A percentile compares a stretch with the other conserved stretches of the same genome.
Evolutionary conservation across 768 basidiomycete species (phyloP).

Genomic region (Filobasidium floriforme): DNA sequence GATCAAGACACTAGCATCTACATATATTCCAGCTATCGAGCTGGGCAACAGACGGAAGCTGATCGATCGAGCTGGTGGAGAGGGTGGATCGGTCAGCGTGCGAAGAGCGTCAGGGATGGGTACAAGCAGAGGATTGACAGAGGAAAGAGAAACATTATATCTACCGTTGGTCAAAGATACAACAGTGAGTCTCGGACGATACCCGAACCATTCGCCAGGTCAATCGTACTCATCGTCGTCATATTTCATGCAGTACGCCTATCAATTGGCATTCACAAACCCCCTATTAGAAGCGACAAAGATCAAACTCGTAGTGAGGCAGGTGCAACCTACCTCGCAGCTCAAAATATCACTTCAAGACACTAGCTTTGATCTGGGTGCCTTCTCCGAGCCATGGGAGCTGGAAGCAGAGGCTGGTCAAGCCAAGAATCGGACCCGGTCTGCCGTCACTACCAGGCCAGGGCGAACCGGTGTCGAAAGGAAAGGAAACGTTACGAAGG

Average conservation of each 20-base stretch:
- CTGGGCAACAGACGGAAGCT: conserved; percentile 44
- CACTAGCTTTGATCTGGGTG: conserved; percentile 68
- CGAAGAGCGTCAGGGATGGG: neutral
- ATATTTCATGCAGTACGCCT: conserved; percentile 53
- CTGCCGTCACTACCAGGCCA: conserved; percentile 31
- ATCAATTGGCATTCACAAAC: conserved; percentile 85
- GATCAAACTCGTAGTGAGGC: conserved; percentile 64
- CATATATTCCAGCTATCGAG: conserved; percentile 81
- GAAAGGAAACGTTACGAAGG: conserved; percentile 77
- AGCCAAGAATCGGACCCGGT: conserved; percentile 45
- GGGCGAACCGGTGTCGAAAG: conserved; percentile 68
- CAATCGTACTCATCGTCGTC: neutral
- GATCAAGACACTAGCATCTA: conserved; percentile 92
- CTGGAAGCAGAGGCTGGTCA: conserved; percentile 80
- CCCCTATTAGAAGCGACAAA: conserved; percentile 93
- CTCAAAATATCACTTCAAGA: conserved; percentile 60
- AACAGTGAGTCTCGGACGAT: neutral
- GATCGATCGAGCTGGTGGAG: neutral
- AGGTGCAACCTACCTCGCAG: conserved; percentile 41
- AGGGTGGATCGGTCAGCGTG: neutral
- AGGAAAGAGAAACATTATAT: conserved; percentile 33
- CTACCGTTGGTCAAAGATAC: conserved; percentile 24
- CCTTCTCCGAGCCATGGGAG: conserved; percentile 96
- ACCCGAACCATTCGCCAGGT: neutral
- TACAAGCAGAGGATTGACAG: conserved; percentile 15